phyloP scores from a whole-genome alignment of 140 eudicot genomes.

The Bidens hawaiensis region DNA sequence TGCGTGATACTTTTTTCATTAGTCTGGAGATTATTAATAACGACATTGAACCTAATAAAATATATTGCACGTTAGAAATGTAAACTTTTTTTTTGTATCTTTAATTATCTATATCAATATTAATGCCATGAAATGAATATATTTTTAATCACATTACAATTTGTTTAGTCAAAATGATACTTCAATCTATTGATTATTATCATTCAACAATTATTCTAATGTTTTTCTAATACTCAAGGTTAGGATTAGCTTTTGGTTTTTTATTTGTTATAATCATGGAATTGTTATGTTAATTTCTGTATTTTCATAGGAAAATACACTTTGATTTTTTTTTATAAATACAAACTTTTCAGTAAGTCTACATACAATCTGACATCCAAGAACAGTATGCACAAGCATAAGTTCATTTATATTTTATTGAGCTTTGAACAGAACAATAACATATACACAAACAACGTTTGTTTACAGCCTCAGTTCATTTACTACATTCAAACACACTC shows the following conservation, averaged over 20 bases:
- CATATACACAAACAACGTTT: background rate
- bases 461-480: background rate
- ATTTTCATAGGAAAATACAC: background rate
- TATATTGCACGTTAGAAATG: no score
- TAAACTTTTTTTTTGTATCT: no score
- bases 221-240: background rate
- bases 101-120: background rate
- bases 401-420: no score
- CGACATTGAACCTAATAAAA: no score
- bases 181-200: background rate
- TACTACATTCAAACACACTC: background rate
- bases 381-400: no score
- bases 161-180: background rate
- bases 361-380: no score
- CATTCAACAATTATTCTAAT: background rate
- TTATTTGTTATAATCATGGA: background rate
- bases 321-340: background rate
- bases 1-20: no score
- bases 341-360: no score
- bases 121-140: background rate
- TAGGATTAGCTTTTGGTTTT: background rate
- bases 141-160: background rate
- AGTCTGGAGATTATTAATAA: no score
- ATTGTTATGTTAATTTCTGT: background rate
- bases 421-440: background rate